phyloP scores from a whole-genome alignment of 2,329 filamentous ascomycete genomes.

The Erysiphe pulchra region DNA sequence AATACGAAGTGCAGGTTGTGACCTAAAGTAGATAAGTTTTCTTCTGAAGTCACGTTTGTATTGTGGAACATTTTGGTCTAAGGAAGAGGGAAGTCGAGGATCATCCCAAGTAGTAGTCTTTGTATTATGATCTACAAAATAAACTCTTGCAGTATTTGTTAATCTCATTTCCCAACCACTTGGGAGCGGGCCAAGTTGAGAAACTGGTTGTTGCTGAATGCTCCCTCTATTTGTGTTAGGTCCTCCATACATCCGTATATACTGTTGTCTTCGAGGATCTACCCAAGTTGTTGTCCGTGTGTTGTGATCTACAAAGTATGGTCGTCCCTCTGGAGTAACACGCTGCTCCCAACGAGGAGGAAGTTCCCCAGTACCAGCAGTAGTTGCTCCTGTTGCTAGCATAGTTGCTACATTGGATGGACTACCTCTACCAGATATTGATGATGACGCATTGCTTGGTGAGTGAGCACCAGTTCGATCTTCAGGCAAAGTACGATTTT shows the following conservation, averaged over 20 bases:
- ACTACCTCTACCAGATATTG: conserved; percentile 4
- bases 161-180: conserved; percentile 99
- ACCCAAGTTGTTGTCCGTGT: conserved; percentile 97
- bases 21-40: conserved; percentile 98
- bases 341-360: conserved; percentile 92
- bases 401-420: conserved; percentile 42
- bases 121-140: conserved; percentile 98
- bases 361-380: conserved; percentile 78
- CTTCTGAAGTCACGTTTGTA: conserved; percentile 98
- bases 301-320: conserved; percentile 97
- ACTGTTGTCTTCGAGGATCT: conserved; percentile 86
- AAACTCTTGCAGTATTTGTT: conserved; percentile 90
- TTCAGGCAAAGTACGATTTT: conserved; percentile 85
- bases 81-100: conserved; percentile 73
- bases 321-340: conserved; percentile 77
- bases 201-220: conserved; percentile 93
- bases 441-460: conserved; percentile 28
- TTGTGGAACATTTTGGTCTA: conserved; percentile 95
- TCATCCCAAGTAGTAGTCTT: conserved; percentile 99
- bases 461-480: conserved; percentile 86
- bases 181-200: conserved; percentile 77
- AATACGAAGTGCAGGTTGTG: conserved; percentile 86
- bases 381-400: conserved; percentile 89
- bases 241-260: conserved; percentile 88
- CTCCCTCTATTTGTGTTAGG: conserved; percentile 68